Evolutionary conservation across 2,329 filamentous ascomycete species (phyloP).

Genomic region (Ascomycota sp.): DNA sequence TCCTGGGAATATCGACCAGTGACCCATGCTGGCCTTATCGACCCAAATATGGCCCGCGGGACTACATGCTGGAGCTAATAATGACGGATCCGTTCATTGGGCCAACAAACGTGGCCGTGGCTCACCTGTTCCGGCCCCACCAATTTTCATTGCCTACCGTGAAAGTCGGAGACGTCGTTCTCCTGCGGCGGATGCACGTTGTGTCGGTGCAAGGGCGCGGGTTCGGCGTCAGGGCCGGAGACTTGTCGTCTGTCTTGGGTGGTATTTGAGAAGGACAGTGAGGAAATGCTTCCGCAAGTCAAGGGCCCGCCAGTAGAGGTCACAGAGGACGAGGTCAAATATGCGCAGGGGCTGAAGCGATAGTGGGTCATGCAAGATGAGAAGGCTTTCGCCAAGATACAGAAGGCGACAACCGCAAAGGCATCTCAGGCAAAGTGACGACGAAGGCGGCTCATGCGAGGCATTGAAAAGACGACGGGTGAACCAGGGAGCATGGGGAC

Average conservation of each 20-base stretch:
- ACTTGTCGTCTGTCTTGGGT: slow-evolving; percentile 39
- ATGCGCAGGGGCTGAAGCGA: slow-evolving; percentile 25
- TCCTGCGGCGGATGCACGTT: too few species aligned
- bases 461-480: too few species aligned
- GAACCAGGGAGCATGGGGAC: too few species aligned
- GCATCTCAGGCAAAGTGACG: too few species aligned
- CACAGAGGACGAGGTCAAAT: slow-evolving; percentile 24
- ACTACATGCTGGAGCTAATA: slow-evolving; percentile 38
- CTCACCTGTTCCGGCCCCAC: slow-evolving; percentile 39
- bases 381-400: slow-evolving; percentile 23
- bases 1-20: slow-evolving; percentile 32
- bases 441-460: too few species aligned
- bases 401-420: slow-evolving; percentile 28
- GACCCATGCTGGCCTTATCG: slow-evolving; percentile 28
- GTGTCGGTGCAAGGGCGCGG: too few species aligned
- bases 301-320: slow-evolving; percentile 40
- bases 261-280: slow-evolving; percentile 29
- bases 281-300: slow-evolving; percentile 26
- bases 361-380: slow-evolving; percentile 30
- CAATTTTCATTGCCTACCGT: slow-evolving; percentile 34
- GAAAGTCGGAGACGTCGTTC: slow-evolving; percentile 33
- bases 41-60: slow-evolving; percentile 34
- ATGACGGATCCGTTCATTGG: slow-evolving; percentile 35
- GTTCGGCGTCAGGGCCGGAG: slow-evolving; percentile 30
- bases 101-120: slow-evolving; percentile 27